Evolutionary conservation across 2,329 filamentous ascomycete species (phyloP).

Genomic region (Biscogniauxia sp.): DNA sequence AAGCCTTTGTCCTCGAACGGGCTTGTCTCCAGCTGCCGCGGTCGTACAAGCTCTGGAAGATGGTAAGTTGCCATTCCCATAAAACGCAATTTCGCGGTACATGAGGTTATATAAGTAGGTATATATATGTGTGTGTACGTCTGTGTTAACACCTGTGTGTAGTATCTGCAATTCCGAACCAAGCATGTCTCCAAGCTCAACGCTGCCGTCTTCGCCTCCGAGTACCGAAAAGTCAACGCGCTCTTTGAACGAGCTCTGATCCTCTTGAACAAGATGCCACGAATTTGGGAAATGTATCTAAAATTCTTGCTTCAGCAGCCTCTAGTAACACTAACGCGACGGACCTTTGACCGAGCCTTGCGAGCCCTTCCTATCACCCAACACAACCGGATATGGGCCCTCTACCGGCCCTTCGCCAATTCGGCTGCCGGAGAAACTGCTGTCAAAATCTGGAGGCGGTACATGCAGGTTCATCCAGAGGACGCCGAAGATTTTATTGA

Average conservation of each 20-base stretch:
- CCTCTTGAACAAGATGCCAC: constrained; percentile 96
- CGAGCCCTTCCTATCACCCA: constrained; percentile 91
- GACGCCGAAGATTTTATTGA: constrained; percentile 95
- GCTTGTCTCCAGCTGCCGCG: constrained; percentile 86
- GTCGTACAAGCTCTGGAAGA: constrained; percentile 98
- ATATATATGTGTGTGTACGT: no score
- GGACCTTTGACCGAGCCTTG: constrained; percentile 87
- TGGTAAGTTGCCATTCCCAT: constrained; percentile 50
- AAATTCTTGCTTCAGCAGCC: constrained; percentile 87
- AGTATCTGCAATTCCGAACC: constrained; percentile 83
- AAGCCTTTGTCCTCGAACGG: constrained; percentile 83
- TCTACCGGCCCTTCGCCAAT: constrained; percentile 88
- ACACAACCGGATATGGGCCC: constrained; percentile 90
- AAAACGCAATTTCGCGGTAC: constrained; percentile 3
- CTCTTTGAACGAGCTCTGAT: constrained; percentile 92
- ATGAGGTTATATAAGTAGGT: constrained; percentile 1
- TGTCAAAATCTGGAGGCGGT: constrained; percentile 89
- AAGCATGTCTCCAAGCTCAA: constrained; percentile 82
- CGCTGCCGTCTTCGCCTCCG: constrained; percentile 71
- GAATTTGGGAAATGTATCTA: constrained; percentile 97
- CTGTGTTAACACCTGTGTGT: constrained; percentile 9
- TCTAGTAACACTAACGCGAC: constrained; percentile 80
- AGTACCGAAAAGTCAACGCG: constrained; percentile 91
- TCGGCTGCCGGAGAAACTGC: constrained; percentile 88
- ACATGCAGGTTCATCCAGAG: constrained; percentile 96